Conservation (phyloP, 306 rosid species). For the Mimosa bimucronata region DNA sequence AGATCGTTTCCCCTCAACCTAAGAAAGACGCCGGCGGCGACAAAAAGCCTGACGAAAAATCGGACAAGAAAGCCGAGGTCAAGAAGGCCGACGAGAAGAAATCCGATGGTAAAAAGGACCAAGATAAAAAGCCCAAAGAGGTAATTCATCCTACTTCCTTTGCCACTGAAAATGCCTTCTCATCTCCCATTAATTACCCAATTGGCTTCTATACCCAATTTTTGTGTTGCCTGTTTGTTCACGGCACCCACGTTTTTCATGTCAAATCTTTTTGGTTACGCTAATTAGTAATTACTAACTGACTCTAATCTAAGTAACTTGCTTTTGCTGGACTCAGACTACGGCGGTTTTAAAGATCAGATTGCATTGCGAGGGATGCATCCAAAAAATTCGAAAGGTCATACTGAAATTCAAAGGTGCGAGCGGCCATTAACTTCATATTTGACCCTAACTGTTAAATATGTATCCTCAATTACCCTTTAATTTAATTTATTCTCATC, state of each 20-base stretch:
- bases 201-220: not conserved
- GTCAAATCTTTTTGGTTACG: not conserved
- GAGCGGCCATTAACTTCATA: constrained; percentile 1
- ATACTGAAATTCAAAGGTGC: constrained; percentile 68
- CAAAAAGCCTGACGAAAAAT: constrained; percentile 44
- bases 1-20: constrained; percentile 64
- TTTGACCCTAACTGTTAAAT: constrained; percentile 19
- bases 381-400: constrained; percentile 61
- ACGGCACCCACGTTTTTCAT: not conserved
- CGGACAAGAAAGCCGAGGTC: constrained; percentile 46
- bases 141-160: constrained; percentile 16
- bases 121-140: constrained; percentile 61
- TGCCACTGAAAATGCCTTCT: not conserved
- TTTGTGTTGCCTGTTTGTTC: not conserved
- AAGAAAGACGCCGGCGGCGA: constrained; percentile 61
- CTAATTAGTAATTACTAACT: constrained; percentile 33
- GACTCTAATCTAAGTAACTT: not conserved
- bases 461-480: not conserved
- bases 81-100: constrained; percentile 62
- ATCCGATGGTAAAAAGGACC: constrained; percentile 56
- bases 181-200: not conserved
- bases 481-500: not conserved
- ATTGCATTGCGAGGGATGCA: constrained; percentile 89
- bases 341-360: constrained; percentile 71
- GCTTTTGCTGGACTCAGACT: constrained; percentile 49